Evolutionary conservation across 1,284 basidiomycete genomes (phyloP).

Genomic region (Coniferiporia sulphurascens): DNA sequence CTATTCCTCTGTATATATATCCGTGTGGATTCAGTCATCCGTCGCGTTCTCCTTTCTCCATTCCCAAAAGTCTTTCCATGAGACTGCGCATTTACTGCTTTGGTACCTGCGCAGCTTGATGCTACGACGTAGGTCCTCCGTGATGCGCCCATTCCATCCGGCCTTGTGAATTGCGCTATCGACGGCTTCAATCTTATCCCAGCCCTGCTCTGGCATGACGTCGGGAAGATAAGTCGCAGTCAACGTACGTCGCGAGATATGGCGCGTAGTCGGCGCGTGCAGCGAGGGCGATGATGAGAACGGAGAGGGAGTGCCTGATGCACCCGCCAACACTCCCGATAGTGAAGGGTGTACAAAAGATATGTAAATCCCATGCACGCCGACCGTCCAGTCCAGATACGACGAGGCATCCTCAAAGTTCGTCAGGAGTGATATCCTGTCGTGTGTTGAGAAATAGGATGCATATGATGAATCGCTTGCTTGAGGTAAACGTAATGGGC

Average conservation of each 20-base stretch:
- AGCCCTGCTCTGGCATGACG: conserved; percentile 88
- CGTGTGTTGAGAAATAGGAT: background rate
- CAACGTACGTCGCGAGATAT: conserved; percentile 55
- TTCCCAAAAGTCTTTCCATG: conserved; percentile 72
- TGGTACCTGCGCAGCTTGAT: conserved; percentile 83
- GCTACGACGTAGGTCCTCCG: conserved; percentile 75
- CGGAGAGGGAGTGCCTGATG: conserved; percentile 49
- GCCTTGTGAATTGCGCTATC: conserved; percentile 92
- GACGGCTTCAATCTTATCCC: conserved; percentile 86
- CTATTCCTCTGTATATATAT: background rate
- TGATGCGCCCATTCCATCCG: conserved; percentile 80
- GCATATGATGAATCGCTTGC: conserved; percentile 12
- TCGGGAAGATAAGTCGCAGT: conserved; percentile 95
- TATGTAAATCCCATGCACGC: conserved; percentile 90
- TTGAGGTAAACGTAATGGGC: background rate
- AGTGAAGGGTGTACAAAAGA: conserved; percentile 77
- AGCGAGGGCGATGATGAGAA: conserved; percentile 59
- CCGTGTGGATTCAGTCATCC: conserved; percentile 7
- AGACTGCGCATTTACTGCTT: conserved; percentile 67
- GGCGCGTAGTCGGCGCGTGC: conserved; percentile 32
- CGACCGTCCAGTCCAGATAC: conserved; percentile 91
- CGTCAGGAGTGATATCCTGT: conserved; percentile 86
- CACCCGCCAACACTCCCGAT: conserved; percentile 36
- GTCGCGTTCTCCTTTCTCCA: conserved; percentile 59
- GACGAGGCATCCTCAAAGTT: conserved; percentile 83